Percentiles rank a stretch among this genome's conserved stretches.
Conservation (phyloP, 78 protist species). For the Dictyostelium citrinum region DNA sequence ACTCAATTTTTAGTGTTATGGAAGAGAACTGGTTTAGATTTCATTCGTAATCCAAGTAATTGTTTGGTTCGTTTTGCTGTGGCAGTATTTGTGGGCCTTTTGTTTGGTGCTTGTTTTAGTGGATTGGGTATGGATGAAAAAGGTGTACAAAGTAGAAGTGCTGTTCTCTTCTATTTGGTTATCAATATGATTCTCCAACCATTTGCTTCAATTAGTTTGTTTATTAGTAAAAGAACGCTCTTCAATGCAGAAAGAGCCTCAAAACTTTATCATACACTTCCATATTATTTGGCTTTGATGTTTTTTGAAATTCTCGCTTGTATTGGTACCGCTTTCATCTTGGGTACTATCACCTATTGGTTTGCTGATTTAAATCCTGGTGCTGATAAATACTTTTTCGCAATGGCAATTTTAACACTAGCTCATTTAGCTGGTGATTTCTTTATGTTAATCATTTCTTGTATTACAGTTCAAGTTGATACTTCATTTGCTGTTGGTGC, state of each 20-base stretch:
- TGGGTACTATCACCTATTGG: conserved; percentile 66
- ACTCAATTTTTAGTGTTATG: conserved; percentile 31
- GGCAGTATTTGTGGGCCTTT: conserved; percentile 39
- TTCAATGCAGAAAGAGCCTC: conserved; percentile 66
- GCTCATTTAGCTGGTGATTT: conserved; percentile 68
- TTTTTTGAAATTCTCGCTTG: conserved; percentile 60
- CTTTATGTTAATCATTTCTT: conserved; percentile 15
- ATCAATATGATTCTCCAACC: conserved; percentile 71
- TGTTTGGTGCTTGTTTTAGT: conserved; percentile 63
- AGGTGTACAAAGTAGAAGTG: conserved; percentile 44
- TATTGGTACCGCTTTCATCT: conserved; percentile 28
- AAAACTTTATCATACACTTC: conserved; percentile 37
- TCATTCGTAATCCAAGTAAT: conserved; percentile 49
- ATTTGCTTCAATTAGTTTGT: conserved; percentile 38
- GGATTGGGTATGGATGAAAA: not conserved
- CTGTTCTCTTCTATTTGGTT: conserved; percentile 43
- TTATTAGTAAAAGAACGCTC: conserved; percentile 50
- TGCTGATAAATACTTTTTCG: conserved; percentile 33
- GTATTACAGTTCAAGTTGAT: conserved; percentile 51
- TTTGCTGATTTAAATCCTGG: conserved; percentile 19
- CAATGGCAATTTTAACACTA: conserved; percentile 26
- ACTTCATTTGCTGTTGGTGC: conserved; percentile 62
- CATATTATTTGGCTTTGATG: conserved; percentile 60
- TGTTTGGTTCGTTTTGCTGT: conserved; percentile 62
- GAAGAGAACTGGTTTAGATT: conserved; percentile 54